Percentiles rank a stretch among this genome's conserved stretches.
Evolutionary conservation across 805 yeast species (phyloP).

Genomic region (Candida pini): DNA sequence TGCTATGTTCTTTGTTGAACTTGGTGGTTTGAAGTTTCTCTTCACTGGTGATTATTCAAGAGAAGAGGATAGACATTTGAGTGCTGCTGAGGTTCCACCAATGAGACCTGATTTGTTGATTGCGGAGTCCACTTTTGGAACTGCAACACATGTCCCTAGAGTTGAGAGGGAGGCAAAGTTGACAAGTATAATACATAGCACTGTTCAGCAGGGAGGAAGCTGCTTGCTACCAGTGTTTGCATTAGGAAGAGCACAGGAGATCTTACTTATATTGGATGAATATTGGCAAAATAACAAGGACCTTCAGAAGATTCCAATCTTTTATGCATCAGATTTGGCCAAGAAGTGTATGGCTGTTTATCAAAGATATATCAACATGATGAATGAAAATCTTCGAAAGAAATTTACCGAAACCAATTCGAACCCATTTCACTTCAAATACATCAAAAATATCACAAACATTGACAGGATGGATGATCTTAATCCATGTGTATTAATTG

Average conservation of each 20-base stretch:
- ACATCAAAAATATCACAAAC: constrained; percentile 70
- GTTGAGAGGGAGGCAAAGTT: constrained; percentile 76
- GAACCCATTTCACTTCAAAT: constrained; percentile 89
- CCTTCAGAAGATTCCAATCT: constrained; percentile 74
- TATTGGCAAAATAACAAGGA: constrained; percentile 88
- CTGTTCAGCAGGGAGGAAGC: constrained; percentile 83
- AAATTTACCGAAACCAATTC: constrained; percentile 70
- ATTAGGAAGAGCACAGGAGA: constrained; percentile 93
- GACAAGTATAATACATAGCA: constrained; percentile 76
- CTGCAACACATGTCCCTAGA: constrained; percentile 93
- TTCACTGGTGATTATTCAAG: constrained; percentile 98
- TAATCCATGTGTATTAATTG: constrained; percentile 94
- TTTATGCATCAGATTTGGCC: constrained; percentile 89
- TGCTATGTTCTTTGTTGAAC: constrained; percentile 93
- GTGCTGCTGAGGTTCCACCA: constrained; percentile 92
- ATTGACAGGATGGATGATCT: constrained; percentile 85
- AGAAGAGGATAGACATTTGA: constrained; percentile 92
- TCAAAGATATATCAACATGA: constrained; percentile 93
- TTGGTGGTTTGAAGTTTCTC: constrained; percentile 81
- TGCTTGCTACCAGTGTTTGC: constrained; percentile 94
- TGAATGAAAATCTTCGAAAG: constrained; percentile 85
- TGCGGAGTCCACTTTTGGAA: constrained; percentile 95
- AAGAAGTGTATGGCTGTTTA: constrained; percentile 96
- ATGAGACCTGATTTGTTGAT: constrained; percentile 81
- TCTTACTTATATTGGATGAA: constrained; percentile 84